phyloP scores from a whole-genome alignment of 176 grass and related monocot genomes.

The Elaeis guineensis region DNA sequence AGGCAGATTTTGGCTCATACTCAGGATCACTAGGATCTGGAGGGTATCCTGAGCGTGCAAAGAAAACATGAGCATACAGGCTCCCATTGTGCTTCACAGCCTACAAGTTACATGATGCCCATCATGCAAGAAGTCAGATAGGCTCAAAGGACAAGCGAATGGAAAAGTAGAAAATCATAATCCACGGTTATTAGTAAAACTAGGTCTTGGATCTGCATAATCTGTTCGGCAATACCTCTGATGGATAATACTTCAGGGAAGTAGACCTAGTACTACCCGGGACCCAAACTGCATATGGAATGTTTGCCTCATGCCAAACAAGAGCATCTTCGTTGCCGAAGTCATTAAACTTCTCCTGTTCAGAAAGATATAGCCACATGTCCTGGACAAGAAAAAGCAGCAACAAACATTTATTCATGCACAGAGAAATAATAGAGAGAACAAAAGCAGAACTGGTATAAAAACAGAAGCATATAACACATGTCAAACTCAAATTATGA shows the following conservation, averaged over 20 bases:
- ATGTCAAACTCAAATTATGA: too few species aligned
- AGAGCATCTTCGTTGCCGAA: slow-evolving; percentile 81
- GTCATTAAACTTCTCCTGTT: slow-evolving; percentile 78
- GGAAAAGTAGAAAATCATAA: too few species aligned
- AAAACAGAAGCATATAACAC: not conserved
- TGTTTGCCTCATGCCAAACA: slow-evolving; percentile 92
- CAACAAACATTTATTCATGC: not conserved
- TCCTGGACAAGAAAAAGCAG: slow-evolving; percentile 38
- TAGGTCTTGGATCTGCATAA: too few species aligned
- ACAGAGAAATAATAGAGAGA: not conserved
- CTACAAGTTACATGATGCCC: slow-evolving; percentile 29
- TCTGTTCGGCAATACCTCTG: slow-evolving; percentile 39
- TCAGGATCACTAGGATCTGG: slow-evolving; percentile 92
- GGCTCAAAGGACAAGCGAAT: too few species aligned
- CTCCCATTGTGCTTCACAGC: slow-evolving; percentile 86
- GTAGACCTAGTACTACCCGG: slow-evolving; percentile 56
- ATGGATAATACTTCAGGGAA: slow-evolving; percentile 73
- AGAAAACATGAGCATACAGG: slow-evolving; percentile 98
- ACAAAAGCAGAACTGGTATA: too few species aligned
- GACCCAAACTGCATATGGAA: slow-evolving; percentile 93
- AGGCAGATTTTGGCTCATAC: slow-evolving; percentile 71
- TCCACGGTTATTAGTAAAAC: too few species aligned
- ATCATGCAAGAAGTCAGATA: not conserved
- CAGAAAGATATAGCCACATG: slow-evolving; percentile 98
- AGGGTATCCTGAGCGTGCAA: slow-evolving; percentile 84